These are phyloP conservation scores for Cladophialophora psammophila DNA, from an alignment of 2,329 filamentous ascomycete species.

Conservation along the genomic window DNA sequence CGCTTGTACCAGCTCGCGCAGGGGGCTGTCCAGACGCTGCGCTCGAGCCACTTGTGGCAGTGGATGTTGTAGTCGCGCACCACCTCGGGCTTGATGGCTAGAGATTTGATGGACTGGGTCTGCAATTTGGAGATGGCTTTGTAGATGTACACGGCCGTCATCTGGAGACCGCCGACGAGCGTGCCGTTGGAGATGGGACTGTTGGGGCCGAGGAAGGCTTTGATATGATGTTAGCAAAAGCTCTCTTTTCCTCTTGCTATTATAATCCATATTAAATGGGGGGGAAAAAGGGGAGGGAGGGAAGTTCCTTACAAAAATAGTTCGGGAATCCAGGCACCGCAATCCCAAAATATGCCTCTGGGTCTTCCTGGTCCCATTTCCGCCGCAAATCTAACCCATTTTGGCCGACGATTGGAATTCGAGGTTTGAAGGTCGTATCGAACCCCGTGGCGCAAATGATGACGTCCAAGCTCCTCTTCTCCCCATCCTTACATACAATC, in stretches of 20 bases:
- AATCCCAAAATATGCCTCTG: conserved; percentile 42
- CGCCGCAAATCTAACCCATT: conserved; percentile 39
- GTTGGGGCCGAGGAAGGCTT: conserved; percentile 45
- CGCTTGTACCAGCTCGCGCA: conserved; percentile 32
- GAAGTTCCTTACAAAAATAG: conserved; percentile 38
- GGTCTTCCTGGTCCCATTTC: conserved; percentile 37
- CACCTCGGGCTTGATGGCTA: conserved; percentile 12
- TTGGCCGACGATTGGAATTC: conserved; percentile 1
- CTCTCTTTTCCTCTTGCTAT: background rate
- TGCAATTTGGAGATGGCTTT: conserved; percentile 35
- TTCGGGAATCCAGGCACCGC: conserved; percentile 43
- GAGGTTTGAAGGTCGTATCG: conserved; percentile 46
- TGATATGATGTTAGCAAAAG: background rate
- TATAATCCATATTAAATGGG: background rate
- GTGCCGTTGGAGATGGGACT: conserved; percentile 42
- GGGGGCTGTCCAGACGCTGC: conserved; percentile 26
- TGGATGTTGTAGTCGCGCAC: conserved; percentile 32
- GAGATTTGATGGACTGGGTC: conserved; percentile 26
- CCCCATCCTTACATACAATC: conserved; percentile 44
- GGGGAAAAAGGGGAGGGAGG: background rate
- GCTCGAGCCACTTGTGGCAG: conserved; percentile 14
- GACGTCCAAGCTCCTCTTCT: conserved; percentile 43
- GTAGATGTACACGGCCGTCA: conserved; percentile 42
- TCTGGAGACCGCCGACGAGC: conserved; percentile 39
- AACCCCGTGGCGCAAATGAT: conserved; percentile 50